Conservation (phyloP, 2,329 filamentous ascomycete species). For the Graphilbum sp. region DNA sequence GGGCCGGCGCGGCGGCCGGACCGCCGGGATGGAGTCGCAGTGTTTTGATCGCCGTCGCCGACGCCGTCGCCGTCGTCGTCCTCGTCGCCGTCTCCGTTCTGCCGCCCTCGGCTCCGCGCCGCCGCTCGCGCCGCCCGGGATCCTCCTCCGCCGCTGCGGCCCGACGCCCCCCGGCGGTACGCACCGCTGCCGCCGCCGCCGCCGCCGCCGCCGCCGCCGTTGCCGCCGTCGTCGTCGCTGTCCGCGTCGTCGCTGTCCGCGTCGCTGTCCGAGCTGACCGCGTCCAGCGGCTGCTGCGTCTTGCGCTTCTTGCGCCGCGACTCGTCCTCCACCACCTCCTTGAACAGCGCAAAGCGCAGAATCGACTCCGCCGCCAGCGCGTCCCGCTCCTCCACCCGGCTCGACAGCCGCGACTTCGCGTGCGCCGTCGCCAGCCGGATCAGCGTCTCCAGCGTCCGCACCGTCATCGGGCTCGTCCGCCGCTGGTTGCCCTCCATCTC, state of each 20-base stretch:
- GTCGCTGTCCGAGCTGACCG: slow-evolving; percentile 41
- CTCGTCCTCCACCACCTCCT: slow-evolving; percentile 71
- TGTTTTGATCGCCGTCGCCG: slow-evolving; percentile 24
- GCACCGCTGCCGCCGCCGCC: slow-evolving; percentile 45
- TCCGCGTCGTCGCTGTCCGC: slow-evolving; percentile 43
- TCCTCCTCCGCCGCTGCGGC: too few relatives aligned
- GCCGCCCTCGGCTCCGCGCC: slow-evolving; percentile 20
- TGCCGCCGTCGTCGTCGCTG: slow-evolving; percentile 12
- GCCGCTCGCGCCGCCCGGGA: slow-evolving; percentile 9
- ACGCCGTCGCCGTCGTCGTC: slow-evolving; percentile 29
- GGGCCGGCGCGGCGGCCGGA: slow-evolving; percentile 20
- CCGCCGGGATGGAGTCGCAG: slow-evolving; percentile 22
- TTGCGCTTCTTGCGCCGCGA: slow-evolving; percentile 73
- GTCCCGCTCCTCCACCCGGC: slow-evolving; percentile 76
- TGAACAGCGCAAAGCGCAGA: slow-evolving; percentile 88
- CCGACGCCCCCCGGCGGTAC: slow-evolving; percentile 23
- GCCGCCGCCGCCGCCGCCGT: slow-evolving; percentile 17
- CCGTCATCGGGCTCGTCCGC: slow-evolving; percentile 86
- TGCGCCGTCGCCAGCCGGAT: slow-evolving; percentile 95
- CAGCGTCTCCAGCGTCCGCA: slow-evolving; percentile 92
- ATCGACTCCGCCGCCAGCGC: slow-evolving; percentile 78
- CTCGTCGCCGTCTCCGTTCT: slow-evolving; percentile 26
- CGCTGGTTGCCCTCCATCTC: slow-evolving; percentile 90
- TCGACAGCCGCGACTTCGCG: slow-evolving; percentile 80
- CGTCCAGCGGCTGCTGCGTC: slow-evolving; percentile 33